Evolutionary conservation across 2,329 filamentous ascomycete genomes (phyloP), one percentile per base, ranked within the genome.

Genomic region (Epichloe scottii): DNA sequence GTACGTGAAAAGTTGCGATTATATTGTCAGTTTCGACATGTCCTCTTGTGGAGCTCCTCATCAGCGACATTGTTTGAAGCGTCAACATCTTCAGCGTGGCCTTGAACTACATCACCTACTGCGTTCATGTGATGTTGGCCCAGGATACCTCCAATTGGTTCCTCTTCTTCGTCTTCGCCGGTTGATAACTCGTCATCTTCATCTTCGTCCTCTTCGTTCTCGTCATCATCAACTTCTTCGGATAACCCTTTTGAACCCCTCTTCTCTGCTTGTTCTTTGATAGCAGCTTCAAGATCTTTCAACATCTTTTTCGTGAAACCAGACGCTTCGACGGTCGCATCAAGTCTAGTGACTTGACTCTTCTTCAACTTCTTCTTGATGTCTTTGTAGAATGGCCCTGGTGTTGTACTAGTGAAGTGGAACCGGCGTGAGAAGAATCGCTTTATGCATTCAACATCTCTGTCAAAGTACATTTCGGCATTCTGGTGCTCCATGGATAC

Each of bases 251-350:
- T 62, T n/a, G 65, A 66, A 1, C 66, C 64, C n/a, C 70, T 64
- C 45, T 66, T 55, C 40, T 73, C 71, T 49, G 82, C 79, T 63
- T 89, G 85, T 71, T 87, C 85, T 59, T 84, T 84, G 70, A 98
- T 93, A 57, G 95, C 95, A 10, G 81, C 78, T 63, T 96, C 93
- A 15, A 98, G 71, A 59, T 98, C 93, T 67, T 93, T 95, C 15
- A 89, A 80, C 85, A 96, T 95, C 71, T 95, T 97, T 73, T 85
- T 94, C 19, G 89, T 95, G 66, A 98, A 97, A 0, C 93, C 93
- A 2, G 89, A 95, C 0, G 93, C 93, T 63, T 94, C 86, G 1
- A 95, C 89, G 34, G 87, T 81, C 15, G 94, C 83, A 67, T 98
- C 94, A 15, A 98, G 69, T 57, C 93, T 78, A 55, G 73, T 81